Evolutionary conservation across 1,139 yeast genomes (phyloP).

Genomic region (Blastobotrys elegans): DNA sequence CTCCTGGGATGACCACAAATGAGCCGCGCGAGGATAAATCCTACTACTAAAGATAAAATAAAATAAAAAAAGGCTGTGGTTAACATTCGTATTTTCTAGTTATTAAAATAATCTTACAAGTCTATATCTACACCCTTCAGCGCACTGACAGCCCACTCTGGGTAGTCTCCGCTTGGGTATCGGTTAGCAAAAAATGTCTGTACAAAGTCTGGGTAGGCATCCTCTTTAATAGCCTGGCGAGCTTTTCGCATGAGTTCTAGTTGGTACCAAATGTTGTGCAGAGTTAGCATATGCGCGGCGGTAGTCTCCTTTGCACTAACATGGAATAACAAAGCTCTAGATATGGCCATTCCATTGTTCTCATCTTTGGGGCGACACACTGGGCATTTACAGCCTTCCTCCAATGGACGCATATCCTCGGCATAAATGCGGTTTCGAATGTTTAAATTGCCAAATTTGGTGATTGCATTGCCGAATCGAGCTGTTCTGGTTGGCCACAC

Average conservation of each 20-base stretch:
- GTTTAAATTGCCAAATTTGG: slow-evolving; percentile 37
- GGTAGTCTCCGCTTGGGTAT: slow-evolving; percentile 36
- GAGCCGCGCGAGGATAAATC: no score
- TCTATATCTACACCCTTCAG: slow-evolving; percentile 33
- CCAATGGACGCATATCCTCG: slow-evolving; percentile 37
- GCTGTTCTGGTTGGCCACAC: slow-evolving; percentile 46
- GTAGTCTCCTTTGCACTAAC: slow-evolving; percentile 40
- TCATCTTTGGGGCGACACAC: slow-evolving; percentile 33
- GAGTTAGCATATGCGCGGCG: slow-evolving; percentile 41
- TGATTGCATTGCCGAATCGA: slow-evolving; percentile 43
- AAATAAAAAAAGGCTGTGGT: no score
- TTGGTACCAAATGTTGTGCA: slow-evolving; percentile 42
- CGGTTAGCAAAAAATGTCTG: slow-evolving; percentile 33
- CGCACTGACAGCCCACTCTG: slow-evolving; percentile 42
- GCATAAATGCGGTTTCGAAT: slow-evolving; percentile 34
- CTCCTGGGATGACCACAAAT: no score
- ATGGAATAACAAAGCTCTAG: slow-evolving; percentile 37
- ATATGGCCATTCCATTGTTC: slow-evolving; percentile 35
- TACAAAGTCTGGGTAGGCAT: slow-evolving; percentile 37
- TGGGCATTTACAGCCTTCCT: slow-evolving; percentile 41
- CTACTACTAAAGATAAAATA: no score
- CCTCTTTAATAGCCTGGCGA: slow-evolving; percentile 38
- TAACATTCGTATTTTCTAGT: no score
- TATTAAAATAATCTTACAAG: not conserved
- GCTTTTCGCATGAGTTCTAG: slow-evolving; percentile 40